These are phyloP conservation scores for Candida awuae DNA, from an alignment of 805 yeast genomes.

Conservation along the genomic window DNA sequence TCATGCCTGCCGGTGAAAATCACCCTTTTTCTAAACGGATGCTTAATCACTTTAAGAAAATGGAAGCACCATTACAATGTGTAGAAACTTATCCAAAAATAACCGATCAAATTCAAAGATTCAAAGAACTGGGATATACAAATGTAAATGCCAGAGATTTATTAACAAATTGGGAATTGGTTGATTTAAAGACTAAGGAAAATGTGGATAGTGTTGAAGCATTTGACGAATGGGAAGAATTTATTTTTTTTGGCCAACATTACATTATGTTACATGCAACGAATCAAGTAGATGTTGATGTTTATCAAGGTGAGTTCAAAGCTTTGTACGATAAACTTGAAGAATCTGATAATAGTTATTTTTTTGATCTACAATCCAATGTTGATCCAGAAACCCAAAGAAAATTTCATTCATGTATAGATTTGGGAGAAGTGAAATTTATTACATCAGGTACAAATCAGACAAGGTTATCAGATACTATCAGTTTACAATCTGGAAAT, in stretches of 20 bases:
- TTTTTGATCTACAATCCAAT: background rate
- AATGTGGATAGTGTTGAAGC: conserved; percentile 47
- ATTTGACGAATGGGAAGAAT: conserved; percentile 83
- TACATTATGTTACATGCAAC: conserved; percentile 63
- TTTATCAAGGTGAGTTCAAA: conserved; percentile 10
- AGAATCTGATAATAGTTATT: background rate
- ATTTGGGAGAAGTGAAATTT: conserved; percentile 15
- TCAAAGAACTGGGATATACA: conserved; percentile 37
- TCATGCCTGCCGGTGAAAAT: conserved; percentile 51
- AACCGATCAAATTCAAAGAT: conserved; percentile 42
- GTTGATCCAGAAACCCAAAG: conserved; percentile 18
- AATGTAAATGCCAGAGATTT: conserved; percentile 47
- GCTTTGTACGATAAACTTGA: conserved; percentile 1
- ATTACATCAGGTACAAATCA: conserved; percentile 35
- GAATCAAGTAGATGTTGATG: conserved; percentile 22
- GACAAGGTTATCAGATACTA: conserved; percentile 22
- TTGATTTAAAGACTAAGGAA: conserved; percentile 34
- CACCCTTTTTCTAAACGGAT: conserved; percentile 70
- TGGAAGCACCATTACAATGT: conserved; percentile 63
- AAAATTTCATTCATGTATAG: conserved; percentile 33
- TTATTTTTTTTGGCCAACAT: conserved; percentile 66
- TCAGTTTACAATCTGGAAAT: conserved; percentile 6
- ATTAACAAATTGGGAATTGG: conserved; percentile 48
- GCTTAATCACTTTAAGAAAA: conserved; percentile 60
- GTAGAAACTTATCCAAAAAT: conserved; percentile 49